These are phyloP conservation scores for Alliaria petiolata DNA, from an alignment of 345 rosid genomes.

Conservation along the genomic window DNA sequence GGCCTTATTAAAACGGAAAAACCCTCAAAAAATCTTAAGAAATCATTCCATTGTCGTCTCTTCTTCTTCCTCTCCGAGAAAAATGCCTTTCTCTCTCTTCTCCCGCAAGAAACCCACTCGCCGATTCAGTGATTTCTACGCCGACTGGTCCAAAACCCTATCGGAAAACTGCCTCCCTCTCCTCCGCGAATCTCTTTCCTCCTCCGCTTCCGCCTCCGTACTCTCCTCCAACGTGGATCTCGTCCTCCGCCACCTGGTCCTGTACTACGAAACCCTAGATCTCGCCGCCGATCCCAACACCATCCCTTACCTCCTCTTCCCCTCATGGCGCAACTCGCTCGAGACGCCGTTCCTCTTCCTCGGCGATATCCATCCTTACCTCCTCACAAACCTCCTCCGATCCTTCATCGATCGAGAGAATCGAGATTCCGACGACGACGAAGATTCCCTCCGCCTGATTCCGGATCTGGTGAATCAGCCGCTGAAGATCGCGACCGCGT, in stretches of 20 bases:
- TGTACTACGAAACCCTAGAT: slow-evolving; percentile 78
- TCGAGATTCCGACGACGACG: slow-evolving; percentile 25
- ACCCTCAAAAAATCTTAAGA: background rate
- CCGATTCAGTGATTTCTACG: slow-evolving; percentile 56
- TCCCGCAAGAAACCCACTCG: slow-evolving; percentile 51
- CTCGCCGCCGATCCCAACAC: slow-evolving; percentile 46
- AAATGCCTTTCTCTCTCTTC: slow-evolving; percentile 55
- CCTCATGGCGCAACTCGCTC: slow-evolving; percentile 68
- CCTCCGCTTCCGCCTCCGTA: slow-evolving; percentile 43
- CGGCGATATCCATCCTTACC: slow-evolving; percentile 85
- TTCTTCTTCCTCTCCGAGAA: background rate
- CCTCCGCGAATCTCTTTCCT: slow-evolving; percentile 57
- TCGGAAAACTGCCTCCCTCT: slow-evolving; percentile 60
- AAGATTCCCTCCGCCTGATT: background rate
- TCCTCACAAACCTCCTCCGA: slow-evolving; percentile 72
- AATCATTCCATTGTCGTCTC: background rate
- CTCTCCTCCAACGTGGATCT: slow-evolving; percentile 51
- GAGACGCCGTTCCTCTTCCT: slow-evolving; percentile 79
- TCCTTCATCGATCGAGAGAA: slow-evolving; percentile 50
- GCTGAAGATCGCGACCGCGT: slow-evolving; percentile 44
- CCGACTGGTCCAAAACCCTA: slow-evolving; percentile 61
- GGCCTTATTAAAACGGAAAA: background rate
- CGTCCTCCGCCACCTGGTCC: slow-evolving; percentile 67
- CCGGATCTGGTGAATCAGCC: slow-evolving; percentile 9
- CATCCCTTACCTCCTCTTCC: slow-evolving; percentile 63